Evolutionary conservation across 2,329 filamentous ascomycete genomes (phyloP).

Genomic region (Cladophialophora exuberans): DNA sequence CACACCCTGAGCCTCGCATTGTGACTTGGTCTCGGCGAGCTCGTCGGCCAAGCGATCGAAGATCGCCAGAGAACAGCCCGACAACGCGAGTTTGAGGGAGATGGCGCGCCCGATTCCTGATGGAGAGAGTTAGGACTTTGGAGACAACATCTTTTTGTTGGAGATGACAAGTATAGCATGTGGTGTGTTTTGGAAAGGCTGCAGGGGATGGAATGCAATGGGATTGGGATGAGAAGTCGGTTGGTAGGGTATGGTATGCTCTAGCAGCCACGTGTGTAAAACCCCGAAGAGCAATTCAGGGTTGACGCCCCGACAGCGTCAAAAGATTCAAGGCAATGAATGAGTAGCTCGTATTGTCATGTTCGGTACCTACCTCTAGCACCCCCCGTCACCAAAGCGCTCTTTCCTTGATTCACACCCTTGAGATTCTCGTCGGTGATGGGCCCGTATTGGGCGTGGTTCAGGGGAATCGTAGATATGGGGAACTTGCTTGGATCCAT

Average conservation of each 20-base stretch:
- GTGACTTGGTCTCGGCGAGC: slow-evolving; percentile 21
- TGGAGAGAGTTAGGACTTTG: not conserved
- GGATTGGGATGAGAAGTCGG: too few species aligned
- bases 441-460: slow-evolving; percentile 25
- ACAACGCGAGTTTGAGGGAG: slow-evolving; percentile 31
- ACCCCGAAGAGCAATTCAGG: too few species aligned
- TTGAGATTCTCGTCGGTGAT: slow-evolving; percentile 20
- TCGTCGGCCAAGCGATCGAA: slow-evolving; percentile 32
- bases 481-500: slow-evolving; percentile 27
- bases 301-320: too few species aligned
- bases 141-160: too few species aligned
- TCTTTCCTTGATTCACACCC: slow-evolving; percentile 25
- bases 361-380: slow-evolving; percentile 23
- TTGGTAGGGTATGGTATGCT: too few species aligned
- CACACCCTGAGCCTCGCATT: slow-evolving; percentile 20
- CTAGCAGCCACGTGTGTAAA: too few species aligned
- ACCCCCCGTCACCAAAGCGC: slow-evolving; percentile 37
- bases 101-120: slow-evolving; percentile 36
- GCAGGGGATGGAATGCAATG: too few species aligned
- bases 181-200: too few species aligned
- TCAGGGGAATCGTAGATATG: slow-evolving; percentile 20
- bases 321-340: not conserved
- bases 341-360: not conserved
- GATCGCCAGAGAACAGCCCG: slow-evolving; percentile 32
- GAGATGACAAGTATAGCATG: too few species aligned